Base-by-base conservation (phyloP, 768 basidiomycete genomes). In the Boletellus emodensis region DNA sequence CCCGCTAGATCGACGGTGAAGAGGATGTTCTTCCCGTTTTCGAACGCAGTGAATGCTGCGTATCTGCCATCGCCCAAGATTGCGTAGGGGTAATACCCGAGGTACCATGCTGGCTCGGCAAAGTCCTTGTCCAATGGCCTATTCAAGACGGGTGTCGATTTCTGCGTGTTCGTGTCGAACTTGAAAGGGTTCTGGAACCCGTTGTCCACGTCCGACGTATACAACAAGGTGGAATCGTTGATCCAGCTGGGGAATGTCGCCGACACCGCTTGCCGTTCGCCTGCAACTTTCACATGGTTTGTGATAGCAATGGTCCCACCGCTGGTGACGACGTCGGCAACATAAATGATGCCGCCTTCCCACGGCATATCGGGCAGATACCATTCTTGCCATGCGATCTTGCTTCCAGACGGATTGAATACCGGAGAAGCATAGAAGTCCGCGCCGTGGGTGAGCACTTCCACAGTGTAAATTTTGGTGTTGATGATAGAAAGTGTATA, bases 351-450 rank as follows among this genome's bases (percentile, higher is more conserved):
- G 5, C 73, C 68, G 12, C 80, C 82, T 56, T 83, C 76, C 83
- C 83, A 89, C 3, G 86, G 80, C 82, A 84, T 82, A 56, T 81
- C 73, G 0, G 82, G 82, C 34, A 82, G 80, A 48, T 61, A 69
- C 86, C 85, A 88, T 52, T 82, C 71, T 43, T 80, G 70, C 81
- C 82, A 90, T 0, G 72, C 74, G 6, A 88, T 57, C 47, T 69
- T 72, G 28, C 55, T 68, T 0, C 84, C 85, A 46, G 81, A 74
- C 0, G 79, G 75, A 18, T 79, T 79, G 65, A 85, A 79, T 28
- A 61, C 68, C 0, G 85, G 80, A 3, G 71, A 58, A 46, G 75
- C 74, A 60, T 90, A 90, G 66, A 89, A 90, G 57, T 85, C 87
- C 1, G 80, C 78, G 9, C 82, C 83, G 0, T 70, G 62, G 3